Evolutionary conservation across 768 basidiomycete genomes (phyloP), one percentile per base, ranked within the genome.

Genomic region (Candolleomyces eurysporus): DNA sequence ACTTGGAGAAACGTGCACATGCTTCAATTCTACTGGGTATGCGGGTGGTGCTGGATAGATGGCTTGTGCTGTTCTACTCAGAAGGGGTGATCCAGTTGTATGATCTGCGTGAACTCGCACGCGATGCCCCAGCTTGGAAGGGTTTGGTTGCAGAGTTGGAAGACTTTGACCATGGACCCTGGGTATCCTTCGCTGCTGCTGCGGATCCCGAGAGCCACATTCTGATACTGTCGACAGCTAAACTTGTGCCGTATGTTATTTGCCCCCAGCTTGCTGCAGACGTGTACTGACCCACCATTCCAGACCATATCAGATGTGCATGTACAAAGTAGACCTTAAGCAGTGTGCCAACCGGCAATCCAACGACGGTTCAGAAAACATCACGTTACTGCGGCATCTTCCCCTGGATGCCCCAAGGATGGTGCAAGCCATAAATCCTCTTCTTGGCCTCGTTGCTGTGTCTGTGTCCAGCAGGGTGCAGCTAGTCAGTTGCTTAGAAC

Each of bases 1-100:
- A 19, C 19, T 36, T 56, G 13, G 54, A 56, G 19, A 16, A 21
- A 17, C 45, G 19, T 46, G 17, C 45, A 17, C 4, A 46, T 6
- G 45, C 45, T 21, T 46, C 54, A 3, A 64, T 61, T 21, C 64
- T 82, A 11, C 65, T 81, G 21, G 73, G 73, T 5, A 62, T 84
- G 48, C 69, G 80, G 49, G 61, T 83, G 8, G 72, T 81, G 58
- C 62, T 76, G 39, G 82, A 84, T 53, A 69, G 77, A 43, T 85
- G 81, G 82, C 69, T 85, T 19, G 66, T 84, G 13, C 74, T 75
- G 13, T 69, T 80, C 3, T 82, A 80, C 62, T 66, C 66, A 17
- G 78, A 81, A 60, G 79, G 81, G 4, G 60, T 71, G 1, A 64
- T 80, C 2, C 71, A 78, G 51, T 65, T 84, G 0, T 83, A 80